A percentile compares a stretch with the other conserved stretches of the same genome.
phyloP scores from a whole-genome alignment of 2,329 filamentous ascomycete genomes.

The Hirsutella thompsonii region DNA sequence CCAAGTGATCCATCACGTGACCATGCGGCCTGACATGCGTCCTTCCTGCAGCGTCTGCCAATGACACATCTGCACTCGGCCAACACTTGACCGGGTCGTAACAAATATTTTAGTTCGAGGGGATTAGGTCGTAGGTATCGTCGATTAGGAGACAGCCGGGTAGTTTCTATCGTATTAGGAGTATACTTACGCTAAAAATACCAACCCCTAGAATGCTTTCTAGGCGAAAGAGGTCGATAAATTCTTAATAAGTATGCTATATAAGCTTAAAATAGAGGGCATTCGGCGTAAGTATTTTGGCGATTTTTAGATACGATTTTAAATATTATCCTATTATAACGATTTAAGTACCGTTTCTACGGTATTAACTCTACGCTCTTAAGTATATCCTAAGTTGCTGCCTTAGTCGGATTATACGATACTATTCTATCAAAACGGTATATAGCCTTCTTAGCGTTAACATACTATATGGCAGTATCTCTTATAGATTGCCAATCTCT shows the following conservation, averaged over 20 bases:
- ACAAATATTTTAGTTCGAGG: constrained; percentile 27
- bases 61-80: too few species aligned
- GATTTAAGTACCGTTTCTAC: neutral
- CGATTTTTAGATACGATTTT: too few species aligned
- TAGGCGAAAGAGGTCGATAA: too few species aligned
- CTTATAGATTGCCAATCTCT: neutral
- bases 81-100: too few species aligned
- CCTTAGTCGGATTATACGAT: neutral
- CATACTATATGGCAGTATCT: neutral
- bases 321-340: too few species aligned
- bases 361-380: neutral
- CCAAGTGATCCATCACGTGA: too few species aligned
- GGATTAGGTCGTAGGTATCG: constrained; percentile 26
- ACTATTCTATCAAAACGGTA: neutral
- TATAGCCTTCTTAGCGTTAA: neutral
- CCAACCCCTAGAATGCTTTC: neutral
- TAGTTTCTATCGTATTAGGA: constrained; percentile 23
- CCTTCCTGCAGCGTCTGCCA: too few species aligned
- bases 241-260: too few species aligned
- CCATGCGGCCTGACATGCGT: too few species aligned
- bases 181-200: constrained; percentile 11
- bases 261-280: too few species aligned
- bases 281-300: too few species aligned
- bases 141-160: constrained; percentile 21
- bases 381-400: neutral